Base-by-base conservation (phyloP, 2,329 filamentous ascomycete species). In the Botrytis squamosa region DNA sequence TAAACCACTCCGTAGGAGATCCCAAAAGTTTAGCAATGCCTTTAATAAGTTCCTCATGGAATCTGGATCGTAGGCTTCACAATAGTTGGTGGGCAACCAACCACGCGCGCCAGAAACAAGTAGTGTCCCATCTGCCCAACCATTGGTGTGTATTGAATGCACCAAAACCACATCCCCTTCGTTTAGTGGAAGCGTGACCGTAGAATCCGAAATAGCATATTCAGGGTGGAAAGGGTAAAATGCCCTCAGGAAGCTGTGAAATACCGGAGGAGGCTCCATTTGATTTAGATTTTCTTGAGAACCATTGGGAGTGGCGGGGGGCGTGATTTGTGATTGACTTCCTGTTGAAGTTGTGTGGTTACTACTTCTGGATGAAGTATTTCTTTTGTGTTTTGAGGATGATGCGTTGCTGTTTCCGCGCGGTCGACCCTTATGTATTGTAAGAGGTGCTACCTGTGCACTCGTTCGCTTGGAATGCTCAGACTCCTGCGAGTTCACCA, bases 31-130 rank as follows among this genome's bases (percentile, higher is more conserved):
- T 22, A 96, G 90, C 75, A 98, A 85, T 0, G 95, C 94, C 78
- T 93, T 94, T 52, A 99, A 86, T 36, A 99, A 86, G 76, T 90
- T 94, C 72, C 91, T 89, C 87, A 98, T 95, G 76, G 94, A 91
- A 36, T 94, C 89, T 64, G 95, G 94, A 77, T 98, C 93, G 82
- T 98, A 99, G 16, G 93, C 88, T 81, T 98, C 95, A 85, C 96
- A 99, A 82, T 98, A 99, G 83, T 99, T 99, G 14, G 96, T 99
- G 4, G 96, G 96, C 75, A 99, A 85, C 96, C 96, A 99, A 76
- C 96, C 96, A 78, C 96, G 89, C 69, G 92, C 92, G 40, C 95
- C 95, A 4, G 94, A 93, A 38, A 92, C 88, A 75, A 99, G 84
- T 59, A 98, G 86, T 0, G 96, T 99, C 70, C 96, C 96, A 82